Evolutionary conservation across 768 basidiomycete genomes (phyloP), one percentile per base, ranked within the genome.

Genomic region (Brasilioporus rufonigricans): DNA sequence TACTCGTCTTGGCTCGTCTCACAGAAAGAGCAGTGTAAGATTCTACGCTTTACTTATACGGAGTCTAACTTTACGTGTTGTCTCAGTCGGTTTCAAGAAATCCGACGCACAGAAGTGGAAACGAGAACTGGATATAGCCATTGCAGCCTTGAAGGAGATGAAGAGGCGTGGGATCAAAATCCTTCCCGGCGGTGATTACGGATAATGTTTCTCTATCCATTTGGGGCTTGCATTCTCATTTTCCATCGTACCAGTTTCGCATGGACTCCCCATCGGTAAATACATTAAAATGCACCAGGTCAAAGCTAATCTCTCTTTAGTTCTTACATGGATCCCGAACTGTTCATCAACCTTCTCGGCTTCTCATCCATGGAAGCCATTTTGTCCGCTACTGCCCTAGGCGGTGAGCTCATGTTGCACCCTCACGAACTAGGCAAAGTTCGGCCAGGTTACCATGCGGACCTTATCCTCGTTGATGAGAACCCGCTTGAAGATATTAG

Each of bases 321-420:
- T 18, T 71, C 72, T 4, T 74, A 74, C 52, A 65, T 67, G 41
- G 72, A 73, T 47, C 72, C 65, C 10, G 73, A 73, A 55, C 68
- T 68, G 48, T 73, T 74, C 36, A 72, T 74, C 50, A 69, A 71
- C 7, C 62, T 68, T 5, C 56, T 74, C 26, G 72, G 57, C 6
- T 72, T 61, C 53, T 68, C 70, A 0, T 71, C 73, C 9, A 71
- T 74, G 72, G 72, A 74, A 36, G 68, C 70, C 10, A 74, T 74
- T 36, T 19, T 73, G 27, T 65, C 71, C 3, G 72, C 70, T 14
- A 74, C 71, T 0, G 68, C 69, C 0, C 53, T 69, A n/a, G 73
- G 73, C 12, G 73, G 72, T 14, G 72, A 74, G 51, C 47, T 74
- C 21, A 71, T 73, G 70, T 24, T 66, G 44, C 73, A 67, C 45